Conservation (phyloP, 768 basidiomycete genomes). For the Tephrocybe rancida region DNA sequence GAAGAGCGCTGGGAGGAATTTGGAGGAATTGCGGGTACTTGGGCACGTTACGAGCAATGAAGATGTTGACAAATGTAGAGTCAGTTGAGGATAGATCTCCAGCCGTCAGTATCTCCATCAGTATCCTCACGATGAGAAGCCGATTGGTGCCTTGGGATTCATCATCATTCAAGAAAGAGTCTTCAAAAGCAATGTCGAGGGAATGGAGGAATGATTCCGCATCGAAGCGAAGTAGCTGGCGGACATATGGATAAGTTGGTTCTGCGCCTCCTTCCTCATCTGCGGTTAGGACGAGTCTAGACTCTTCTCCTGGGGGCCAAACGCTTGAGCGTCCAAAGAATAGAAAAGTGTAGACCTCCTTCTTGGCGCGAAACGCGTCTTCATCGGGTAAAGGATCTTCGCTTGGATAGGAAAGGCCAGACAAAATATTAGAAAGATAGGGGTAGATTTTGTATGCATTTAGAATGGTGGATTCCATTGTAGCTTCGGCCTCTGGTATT, state of each 20-base stretch:
- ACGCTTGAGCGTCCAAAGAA: constrained; percentile 79
- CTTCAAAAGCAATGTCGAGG: constrained; percentile 94
- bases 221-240: constrained; percentile 83
- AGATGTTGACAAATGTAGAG: constrained; percentile 88
- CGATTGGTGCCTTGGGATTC: constrained; percentile 67
- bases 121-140: constrained; percentile 79
- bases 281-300: constrained; percentile 73
- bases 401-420: constrained; percentile 87
- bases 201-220: constrained; percentile 93
- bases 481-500: constrained; percentile 28
- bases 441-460: constrained; percentile 93
- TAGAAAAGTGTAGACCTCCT: constrained; percentile 77
- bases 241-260: constrained; percentile 88
- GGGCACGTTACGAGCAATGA: constrained; percentile 93
- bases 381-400: constrained; percentile 67
- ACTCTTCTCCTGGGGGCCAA: constrained; percentile 78
- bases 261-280: constrained; percentile 76
- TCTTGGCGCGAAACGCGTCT: constrained; percentile 71
- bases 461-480: constrained; percentile 58
- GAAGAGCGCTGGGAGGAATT: constrained; percentile 67
- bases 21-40: constrained; percentile 91
- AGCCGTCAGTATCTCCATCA: constrained; percentile 75
- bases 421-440: constrained; percentile 79
- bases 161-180: constrained; percentile 85
- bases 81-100: constrained; percentile 60